Base-by-base conservation (phyloP, 768 basidiomycete genomes). In the Mycena amicta region DNA sequence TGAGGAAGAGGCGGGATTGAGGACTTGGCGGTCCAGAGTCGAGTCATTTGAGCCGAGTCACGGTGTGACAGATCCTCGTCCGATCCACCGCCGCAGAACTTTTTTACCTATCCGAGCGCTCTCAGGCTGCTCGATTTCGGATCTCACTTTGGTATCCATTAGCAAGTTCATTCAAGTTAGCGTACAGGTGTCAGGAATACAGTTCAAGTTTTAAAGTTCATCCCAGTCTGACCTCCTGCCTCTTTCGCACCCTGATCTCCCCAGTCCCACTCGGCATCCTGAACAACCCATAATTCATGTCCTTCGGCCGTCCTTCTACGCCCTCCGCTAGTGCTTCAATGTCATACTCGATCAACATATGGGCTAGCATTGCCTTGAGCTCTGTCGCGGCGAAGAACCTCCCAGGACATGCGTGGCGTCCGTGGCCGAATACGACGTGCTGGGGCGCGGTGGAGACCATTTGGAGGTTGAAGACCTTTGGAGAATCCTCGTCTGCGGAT, bases 321-420 rank as follows among this genome's bases (percentile, higher is more conserved):
- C 47, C 47, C 47, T 26, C 25, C 25, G 8, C 33, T 8, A 37
- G 11, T 18, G 47, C 47, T 23, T 49, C 26, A 22, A 49, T n/a
- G 26, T 49, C 47, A 20, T 49, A 49, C 25, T 49, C 26, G 26
- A 49, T 28, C 25, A 49, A 29, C 22, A 49, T 49, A 29, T 49
- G 47, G 6, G 47, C 47, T 12, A 49, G 26, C 47, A 49, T 49
- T n/a, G 47, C 47, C 47, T 49, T 49, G 25, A 49, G 26, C 47
- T 49, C 47, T 23, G 47, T 49, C 47, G 47, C 47, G 22, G 47
- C 47, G n/a, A 49, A 49, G 26, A 49, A 49, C 25, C 47, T 12
- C 22, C 47, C 47, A 12, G 47, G 47, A 49, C 47, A 49, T 23
- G 47, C 47, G 26, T 49, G 47, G 6, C 11, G 6, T 13, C 26